Evolutionary conservation across 148 eudicot species (phyloP), one percentile per base, ranked within the genome.

Genomic region (Agrostemma githago): DNA sequence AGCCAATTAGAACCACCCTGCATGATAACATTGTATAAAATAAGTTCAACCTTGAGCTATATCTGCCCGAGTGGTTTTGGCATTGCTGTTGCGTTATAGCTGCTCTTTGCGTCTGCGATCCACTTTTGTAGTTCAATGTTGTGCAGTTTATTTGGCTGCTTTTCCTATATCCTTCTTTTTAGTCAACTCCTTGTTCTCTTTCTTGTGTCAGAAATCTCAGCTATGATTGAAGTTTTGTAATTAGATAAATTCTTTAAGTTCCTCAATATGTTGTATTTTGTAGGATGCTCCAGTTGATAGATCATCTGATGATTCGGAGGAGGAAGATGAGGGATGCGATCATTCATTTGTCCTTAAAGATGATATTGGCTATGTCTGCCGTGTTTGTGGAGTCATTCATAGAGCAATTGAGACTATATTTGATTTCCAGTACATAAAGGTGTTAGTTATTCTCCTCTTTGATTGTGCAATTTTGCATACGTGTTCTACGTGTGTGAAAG

Each of bases 281-380:
- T 80, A 93, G 98, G 95, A 91, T 76, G 66, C 77, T 62, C 70
- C 83, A 66, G 82, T 37, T 80, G 89, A 83, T 77, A 79, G 76
- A 75, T 70, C 76, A 69, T 58, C 79, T 38, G 88, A 83, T 62
- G 87, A 87, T 64, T 64, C 71, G 41, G 74, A 39, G 73, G 90
- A 80, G 61, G 88, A 80, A 37, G 87, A 82, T n/a, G 92, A 89
- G 72, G 94, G 88, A 46, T 93, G 98, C 82, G 97, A 93, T 76
- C 98, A 93, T 76, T 81, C 87, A 11, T 89, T 80, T 85, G 87
- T 93, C 54, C 78, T 93, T 70, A 93, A 89, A 79, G 98, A 93
- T 79, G 98, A 93, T 67, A 78, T 93, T 74, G 98, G 98, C 51
- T 86, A 91, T 76, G 97, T 93, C 44, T 93, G 98, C 77, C 98